Evolutionary conservation across 805 yeast genomes (phyloP).

Genomic region (Pichia manshurica): DNA sequence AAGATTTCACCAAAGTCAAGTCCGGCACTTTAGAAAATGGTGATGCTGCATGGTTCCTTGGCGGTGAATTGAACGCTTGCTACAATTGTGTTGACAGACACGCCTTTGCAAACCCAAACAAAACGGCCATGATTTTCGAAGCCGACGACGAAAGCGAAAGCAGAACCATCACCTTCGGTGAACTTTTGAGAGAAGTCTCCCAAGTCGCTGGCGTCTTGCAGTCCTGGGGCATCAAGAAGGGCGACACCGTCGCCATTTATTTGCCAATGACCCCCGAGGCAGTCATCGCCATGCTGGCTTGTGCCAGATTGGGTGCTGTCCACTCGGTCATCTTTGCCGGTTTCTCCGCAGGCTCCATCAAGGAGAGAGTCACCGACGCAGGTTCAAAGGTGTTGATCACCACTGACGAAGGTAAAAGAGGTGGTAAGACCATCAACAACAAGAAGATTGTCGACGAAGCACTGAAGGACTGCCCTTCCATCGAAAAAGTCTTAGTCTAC

Average conservation of each 20-base stretch:
- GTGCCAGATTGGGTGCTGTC: constrained; percentile 89
- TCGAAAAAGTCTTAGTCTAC: constrained; percentile 79
- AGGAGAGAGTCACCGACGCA: constrained; percentile 87
- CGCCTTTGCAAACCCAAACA: constrained; percentile 81
- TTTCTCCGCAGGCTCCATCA: constrained; percentile 85
- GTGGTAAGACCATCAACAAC: constrained; percentile 88
- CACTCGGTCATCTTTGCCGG: constrained; percentile 98
- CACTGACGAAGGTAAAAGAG: constrained; percentile 92
- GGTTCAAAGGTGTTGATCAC: constrained; percentile 82
- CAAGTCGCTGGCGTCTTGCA: constrained; percentile 79
- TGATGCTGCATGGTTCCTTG: constrained; percentile 88
- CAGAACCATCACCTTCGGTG: constrained; percentile 73
- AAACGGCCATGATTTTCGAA: constrained; percentile 81
- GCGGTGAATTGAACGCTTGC: constrained; percentile 88
- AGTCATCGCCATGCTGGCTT: constrained; percentile 86
- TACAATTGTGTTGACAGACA: constrained; percentile 95
- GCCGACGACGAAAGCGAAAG: constrained; percentile 85
- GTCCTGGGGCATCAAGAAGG: constrained; percentile 83
- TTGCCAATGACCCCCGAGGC: constrained; percentile 99
- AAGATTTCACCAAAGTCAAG: constrained; percentile 59
- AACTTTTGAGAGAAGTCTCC: constrained; percentile 77
- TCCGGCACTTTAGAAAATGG: constrained; percentile 66
- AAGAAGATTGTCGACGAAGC: constrained; percentile 96
- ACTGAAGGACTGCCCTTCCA: constrained; percentile 63
- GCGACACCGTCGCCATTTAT: constrained; percentile 95